These are phyloP conservation scores for Alliaria petiolata DNA, from an alignment of 345 rosid genomes.

Conservation along the genomic window DNA sequence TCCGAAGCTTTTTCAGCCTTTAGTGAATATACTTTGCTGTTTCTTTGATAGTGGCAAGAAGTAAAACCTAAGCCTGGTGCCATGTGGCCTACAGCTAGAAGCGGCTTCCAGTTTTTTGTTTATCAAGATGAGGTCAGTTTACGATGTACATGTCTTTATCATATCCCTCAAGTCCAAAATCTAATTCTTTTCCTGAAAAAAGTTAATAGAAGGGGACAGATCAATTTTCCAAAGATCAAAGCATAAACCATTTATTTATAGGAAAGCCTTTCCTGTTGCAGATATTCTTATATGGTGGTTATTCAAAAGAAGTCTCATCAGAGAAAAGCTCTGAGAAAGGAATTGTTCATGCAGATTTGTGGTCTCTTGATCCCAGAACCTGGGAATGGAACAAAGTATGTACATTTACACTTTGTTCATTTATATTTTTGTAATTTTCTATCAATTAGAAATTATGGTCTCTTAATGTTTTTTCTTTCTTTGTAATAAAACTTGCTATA, in stretches of 20 bases:
- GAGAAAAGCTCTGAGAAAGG: constrained; percentile 93
- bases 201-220: neutral
- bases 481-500: neutral
- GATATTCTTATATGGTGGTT: constrained; percentile 91
- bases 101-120: constrained; percentile 89
- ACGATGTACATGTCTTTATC: constrained; percentile 5
- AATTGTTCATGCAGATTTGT: constrained; percentile 84
- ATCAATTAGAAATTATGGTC: neutral
- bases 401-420: neutral
- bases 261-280: constrained; percentile 28
- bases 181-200: neutral
- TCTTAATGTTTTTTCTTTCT: neutral
- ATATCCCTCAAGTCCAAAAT: neutral
- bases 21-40: constrained; percentile 23
- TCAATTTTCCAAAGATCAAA: neutral
- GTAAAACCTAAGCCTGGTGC: constrained; percentile 88
- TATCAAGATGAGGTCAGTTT: constrained; percentile 79
- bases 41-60: constrained; percentile 86
- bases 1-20: neutral
- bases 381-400: constrained; percentile 99
- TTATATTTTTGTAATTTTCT: neutral
- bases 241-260: neutral
- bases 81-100: constrained; percentile 93
- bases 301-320: constrained; percentile 84
- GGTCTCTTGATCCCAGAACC: constrained; percentile 96